A percentile compares a stretch with the other conserved stretches of the same genome.
Conservation (phyloP, 2,329 filamentous ascomycete species). For the Cladosporium sp. region DNA sequence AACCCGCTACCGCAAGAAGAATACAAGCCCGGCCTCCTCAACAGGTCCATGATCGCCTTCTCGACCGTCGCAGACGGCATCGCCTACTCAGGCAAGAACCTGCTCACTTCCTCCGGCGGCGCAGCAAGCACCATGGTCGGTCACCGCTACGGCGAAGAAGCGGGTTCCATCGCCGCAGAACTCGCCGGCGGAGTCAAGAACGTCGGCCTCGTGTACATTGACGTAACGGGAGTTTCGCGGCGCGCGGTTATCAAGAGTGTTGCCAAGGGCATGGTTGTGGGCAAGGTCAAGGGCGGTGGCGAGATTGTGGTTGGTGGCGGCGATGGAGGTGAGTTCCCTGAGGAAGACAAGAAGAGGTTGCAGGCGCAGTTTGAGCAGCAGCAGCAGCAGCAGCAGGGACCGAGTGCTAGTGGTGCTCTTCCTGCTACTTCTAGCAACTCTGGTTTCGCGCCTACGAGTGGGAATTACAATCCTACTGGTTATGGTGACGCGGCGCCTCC, state of each 20-base stretch:
- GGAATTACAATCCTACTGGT: constrained; percentile 30
- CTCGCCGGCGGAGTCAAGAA: constrained; percentile 90
- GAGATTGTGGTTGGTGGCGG: constrained; percentile 72
- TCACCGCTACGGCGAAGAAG: constrained; percentile 87
- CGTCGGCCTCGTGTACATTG: constrained; percentile 94
- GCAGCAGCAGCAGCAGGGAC: constrained; percentile 32
- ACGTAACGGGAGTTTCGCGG: constrained; percentile 88
- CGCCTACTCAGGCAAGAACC: constrained; percentile 77
- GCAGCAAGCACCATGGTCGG: constrained; percentile 84
- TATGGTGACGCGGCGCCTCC: constrained; percentile 31
- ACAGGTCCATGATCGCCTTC: constrained; percentile 96
- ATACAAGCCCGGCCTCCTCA: constrained; percentile 89
- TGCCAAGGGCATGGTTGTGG: constrained; percentile 93
- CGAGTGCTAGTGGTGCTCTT: constrained; percentile 19
- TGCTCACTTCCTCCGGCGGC: constrained; percentile 71
- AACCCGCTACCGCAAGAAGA: constrained; percentile 51
- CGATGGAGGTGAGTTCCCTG: constrained; percentile 51
- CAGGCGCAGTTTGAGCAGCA: neutral
- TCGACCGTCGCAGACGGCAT: constrained; percentile 92
- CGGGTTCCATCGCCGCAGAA: constrained; percentile 72
- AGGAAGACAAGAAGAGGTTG: constrained; percentile 39
- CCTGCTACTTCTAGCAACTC: constrained; percentile 11
- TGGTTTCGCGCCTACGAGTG: constrained; percentile 22
- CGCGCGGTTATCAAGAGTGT: constrained; percentile 90
- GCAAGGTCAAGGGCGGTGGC: constrained; percentile 71